These are phyloP conservation scores for Brassica rapa DNA, from an alignment of 345 rosid genomes.

Conservation along the genomic window DNA sequence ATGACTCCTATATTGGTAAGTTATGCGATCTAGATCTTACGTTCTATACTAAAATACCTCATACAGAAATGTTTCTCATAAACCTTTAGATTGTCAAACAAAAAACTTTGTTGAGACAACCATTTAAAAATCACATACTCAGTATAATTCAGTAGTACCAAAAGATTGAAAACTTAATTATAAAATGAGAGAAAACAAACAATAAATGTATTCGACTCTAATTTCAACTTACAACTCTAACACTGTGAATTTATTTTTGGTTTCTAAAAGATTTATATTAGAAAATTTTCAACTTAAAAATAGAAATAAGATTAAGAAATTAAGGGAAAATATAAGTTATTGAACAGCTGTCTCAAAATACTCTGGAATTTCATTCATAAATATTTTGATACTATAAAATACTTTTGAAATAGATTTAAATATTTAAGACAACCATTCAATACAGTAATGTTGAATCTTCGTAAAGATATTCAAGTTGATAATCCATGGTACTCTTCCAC, in stretches of 20 bases:
- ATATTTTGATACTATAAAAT: background rate
- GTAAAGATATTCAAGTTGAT: background rate
- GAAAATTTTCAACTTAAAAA: background rate
- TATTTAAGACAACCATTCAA: background rate
- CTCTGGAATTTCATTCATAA: background rate
- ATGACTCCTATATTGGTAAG: constrained; percentile 28
- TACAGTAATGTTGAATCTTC: background rate
- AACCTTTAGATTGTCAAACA: constrained; percentile 21
- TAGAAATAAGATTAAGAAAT: too few relatives aligned
- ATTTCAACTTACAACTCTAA: background rate
- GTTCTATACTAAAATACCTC: background rate
- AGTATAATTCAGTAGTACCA: background rate
- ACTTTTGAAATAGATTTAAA: background rate
- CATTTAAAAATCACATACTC: background rate
- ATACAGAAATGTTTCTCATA: background rate
- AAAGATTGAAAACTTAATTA: background rate
- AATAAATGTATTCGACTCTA: background rate
- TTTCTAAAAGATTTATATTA: background rate
- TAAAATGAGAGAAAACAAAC: background rate
- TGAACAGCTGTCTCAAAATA: background rate
- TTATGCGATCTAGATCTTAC: constrained; percentile 40
- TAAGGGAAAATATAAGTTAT: background rate
- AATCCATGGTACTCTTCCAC: background rate
- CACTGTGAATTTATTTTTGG: background rate
- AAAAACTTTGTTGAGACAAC: constrained; percentile 11